Evolutionary conservation across 768 basidiomycete genomes (phyloP).

Genomic region (Boletus sp.): DNA sequence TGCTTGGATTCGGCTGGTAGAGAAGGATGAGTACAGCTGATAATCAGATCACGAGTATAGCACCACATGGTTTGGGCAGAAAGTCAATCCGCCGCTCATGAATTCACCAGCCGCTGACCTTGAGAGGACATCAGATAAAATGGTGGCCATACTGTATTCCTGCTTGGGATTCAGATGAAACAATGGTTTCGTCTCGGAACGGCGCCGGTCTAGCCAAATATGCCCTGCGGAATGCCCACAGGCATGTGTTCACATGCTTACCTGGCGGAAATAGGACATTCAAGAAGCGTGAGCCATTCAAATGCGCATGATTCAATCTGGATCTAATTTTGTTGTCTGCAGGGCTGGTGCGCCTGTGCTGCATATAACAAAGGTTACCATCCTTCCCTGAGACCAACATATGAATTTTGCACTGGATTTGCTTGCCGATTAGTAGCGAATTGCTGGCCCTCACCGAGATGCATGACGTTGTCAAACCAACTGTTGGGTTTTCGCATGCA

Average conservation of each 20-base stretch:
- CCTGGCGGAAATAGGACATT: constrained; percentile 9
- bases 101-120: not conserved
- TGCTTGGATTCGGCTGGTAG: not conserved
- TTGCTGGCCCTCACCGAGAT: not conserved
- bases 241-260: constrained; percentile 2
- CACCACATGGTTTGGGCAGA: not conserved
- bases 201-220: not conserved
- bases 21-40: not conserved
- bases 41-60: not conserved
- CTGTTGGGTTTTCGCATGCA: constrained; percentile 2
- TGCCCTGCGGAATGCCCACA: not conserved
- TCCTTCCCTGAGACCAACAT: not conserved
- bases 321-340: not conserved
- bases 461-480: constrained; percentile 1
- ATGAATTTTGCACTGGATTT: not conserved
- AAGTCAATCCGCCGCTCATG: not conserved
- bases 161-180: constrained; percentile 13
- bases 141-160: not conserved
- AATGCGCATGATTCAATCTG: not conserved
- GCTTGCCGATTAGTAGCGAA: not conserved
- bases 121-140: not conserved
- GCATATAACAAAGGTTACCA: not conserved
- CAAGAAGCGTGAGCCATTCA: constrained; percentile 1
- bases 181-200: constrained; percentile 15
- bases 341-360: not conserved